These are phyloP conservation scores for Bimuria novae-zelandiae DNA, from an alignment of 2,329 filamentous ascomycete species.

Conservation along the genomic window DNA sequence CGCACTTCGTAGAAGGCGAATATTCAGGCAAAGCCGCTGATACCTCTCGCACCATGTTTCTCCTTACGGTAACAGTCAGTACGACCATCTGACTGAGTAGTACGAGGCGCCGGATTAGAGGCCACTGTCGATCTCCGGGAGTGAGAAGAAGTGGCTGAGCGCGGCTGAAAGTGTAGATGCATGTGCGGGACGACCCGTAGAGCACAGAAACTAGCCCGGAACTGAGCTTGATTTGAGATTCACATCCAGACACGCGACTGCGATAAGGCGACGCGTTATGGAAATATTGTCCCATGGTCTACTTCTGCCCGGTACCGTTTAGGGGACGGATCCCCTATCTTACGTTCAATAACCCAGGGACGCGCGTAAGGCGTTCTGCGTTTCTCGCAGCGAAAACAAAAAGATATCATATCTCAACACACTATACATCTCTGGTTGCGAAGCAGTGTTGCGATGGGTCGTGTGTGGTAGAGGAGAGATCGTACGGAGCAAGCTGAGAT, in stretches of 20 bases:
- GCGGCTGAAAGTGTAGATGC: conserved; percentile 1
- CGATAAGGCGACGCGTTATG: neutral
- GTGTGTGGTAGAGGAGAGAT: neutral
- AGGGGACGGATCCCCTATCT: neutral
- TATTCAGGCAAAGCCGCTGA: neutral
- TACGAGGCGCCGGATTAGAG: neutral
- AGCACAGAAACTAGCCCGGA: neutral
- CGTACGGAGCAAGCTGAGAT: neutral
- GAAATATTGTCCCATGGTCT: neutral
- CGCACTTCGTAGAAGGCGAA: too few species aligned
- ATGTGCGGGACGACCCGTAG: conserved; percentile 7
- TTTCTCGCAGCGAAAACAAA: neutral
- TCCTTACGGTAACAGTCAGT: neutral
- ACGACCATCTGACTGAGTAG: neutral
- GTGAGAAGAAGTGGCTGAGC: conserved; percentile 3
- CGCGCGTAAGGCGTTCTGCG: neutral
- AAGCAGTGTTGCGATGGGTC: neutral
- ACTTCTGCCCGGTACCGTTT: neutral
- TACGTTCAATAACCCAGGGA: neutral
- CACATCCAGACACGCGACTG: neutral
- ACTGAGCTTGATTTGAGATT: conserved; percentile 1
- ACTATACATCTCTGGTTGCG: neutral
- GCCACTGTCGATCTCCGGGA: neutral
- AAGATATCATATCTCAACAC: neutral
- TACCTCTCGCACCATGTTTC: neutral